A percentile compares a stretch with the other conserved stretches of the same genome.
Evolutionary conservation across 192 early-diverging fungal species (phyloP).

Genomic region (Linnemannia schmuckeri): DNA sequence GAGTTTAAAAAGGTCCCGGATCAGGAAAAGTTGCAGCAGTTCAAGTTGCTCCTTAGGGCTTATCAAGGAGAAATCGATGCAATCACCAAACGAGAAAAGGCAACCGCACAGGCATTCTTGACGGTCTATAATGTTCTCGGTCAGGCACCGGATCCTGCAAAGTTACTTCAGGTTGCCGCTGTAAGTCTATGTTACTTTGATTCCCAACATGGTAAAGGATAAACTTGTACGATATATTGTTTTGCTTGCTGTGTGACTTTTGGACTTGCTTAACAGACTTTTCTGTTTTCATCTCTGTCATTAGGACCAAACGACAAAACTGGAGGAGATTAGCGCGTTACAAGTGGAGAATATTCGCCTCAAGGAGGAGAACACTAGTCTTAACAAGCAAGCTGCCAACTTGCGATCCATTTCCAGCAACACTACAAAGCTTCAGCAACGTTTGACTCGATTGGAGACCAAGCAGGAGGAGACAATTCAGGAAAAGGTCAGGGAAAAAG

Average conservation of each 20-base stretch:
- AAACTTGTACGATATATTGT: not conserved
- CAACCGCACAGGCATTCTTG: slow-evolving; percentile 85
- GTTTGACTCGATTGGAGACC: slow-evolving; percentile 71
- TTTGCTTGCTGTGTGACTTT: too few species aligned
- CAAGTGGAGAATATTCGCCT: slow-evolving; percentile 69
- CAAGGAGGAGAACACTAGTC: slow-evolving; percentile 63
- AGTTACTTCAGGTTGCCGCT: slow-evolving; percentile 71
- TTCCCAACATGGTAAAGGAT: not conserved
- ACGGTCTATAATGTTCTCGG: slow-evolving; percentile 83
- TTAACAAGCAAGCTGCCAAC: slow-evolving; percentile 57
- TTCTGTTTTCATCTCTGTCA: not conserved
- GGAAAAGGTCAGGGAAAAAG: slow-evolving; percentile 76
- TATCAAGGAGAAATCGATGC: slow-evolving; percentile 95
- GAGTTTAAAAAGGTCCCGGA: slow-evolving; percentile 87
- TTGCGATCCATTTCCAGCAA: slow-evolving; percentile 61
- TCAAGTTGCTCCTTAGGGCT: slow-evolving; percentile 83
- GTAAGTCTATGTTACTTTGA: slow-evolving; percentile 38
- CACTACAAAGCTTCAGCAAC: slow-evolving; percentile 64
- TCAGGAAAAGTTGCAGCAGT: slow-evolving; percentile 80
- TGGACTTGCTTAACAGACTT: not conserved
- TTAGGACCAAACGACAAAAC: slow-evolving; percentile 65
- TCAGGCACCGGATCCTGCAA: slow-evolving; percentile 87
- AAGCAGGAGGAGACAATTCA: slow-evolving; percentile 78
- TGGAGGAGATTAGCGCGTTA: slow-evolving; percentile 60
- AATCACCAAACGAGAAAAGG: slow-evolving; percentile 87